Conservation (phyloP, 108 stramenopile species). For the Fragilariopsis cylindrus region DNA sequence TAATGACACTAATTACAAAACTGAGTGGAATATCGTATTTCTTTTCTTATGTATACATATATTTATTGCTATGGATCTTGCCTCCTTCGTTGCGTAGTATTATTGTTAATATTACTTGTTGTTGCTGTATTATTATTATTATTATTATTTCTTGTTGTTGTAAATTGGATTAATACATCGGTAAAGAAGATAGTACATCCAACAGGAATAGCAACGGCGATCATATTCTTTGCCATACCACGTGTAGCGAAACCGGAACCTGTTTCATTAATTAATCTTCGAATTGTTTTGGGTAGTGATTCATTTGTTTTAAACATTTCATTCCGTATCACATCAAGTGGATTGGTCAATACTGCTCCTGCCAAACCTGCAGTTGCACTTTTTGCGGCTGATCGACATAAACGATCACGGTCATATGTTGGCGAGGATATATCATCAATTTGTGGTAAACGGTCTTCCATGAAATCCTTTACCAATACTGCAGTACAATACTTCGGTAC, state of each 20-base stretch:
- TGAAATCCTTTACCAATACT: constrained; percentile 88
- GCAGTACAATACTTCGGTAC: constrained; percentile 97
- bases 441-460: constrained; percentile 61
- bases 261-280: constrained; percentile 50
- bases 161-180: constrained; percentile 70
- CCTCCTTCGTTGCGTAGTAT: constrained; percentile 3
- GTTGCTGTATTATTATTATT: not conserved
- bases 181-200: constrained; percentile 96
- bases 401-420: constrained; percentile 57
- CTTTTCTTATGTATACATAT: no score
- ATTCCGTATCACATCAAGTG: constrained; percentile 96
- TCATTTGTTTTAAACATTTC: constrained; percentile 98
- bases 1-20: no score
- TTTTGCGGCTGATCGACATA: constrained; percentile 88
- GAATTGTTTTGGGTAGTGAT: constrained; percentile 57
- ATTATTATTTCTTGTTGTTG: not conserved
- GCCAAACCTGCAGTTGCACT: constrained; percentile 90
- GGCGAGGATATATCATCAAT: constrained; percentile 56
- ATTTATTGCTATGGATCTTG: not conserved
- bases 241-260: constrained; percentile 66
- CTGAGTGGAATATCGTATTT: no score
- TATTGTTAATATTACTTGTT: not conserved
- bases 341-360: constrained; percentile 96
- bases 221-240: constrained; percentile 93
- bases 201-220: constrained; percentile 95